Evolutionary conservation across 208 protist genomes (phyloP), one percentile per base, ranked within the genome.

Genomic region (Strigomonas culicis): DNA sequence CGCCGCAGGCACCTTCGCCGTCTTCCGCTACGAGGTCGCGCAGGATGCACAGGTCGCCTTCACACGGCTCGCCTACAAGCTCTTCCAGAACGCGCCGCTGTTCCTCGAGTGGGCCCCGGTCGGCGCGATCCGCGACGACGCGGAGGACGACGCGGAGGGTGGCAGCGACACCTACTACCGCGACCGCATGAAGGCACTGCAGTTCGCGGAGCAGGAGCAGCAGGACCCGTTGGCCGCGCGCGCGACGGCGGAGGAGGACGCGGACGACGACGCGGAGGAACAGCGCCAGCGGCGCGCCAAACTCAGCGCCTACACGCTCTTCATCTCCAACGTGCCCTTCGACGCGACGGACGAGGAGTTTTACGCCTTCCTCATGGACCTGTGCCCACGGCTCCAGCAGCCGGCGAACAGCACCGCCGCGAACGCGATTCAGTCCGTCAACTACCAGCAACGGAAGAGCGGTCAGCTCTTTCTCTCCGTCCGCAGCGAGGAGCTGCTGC

Each of bases 51-150:
- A 88, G 11, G 60, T 79, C 7, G 97, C 95, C 41, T 99, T 99
- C 77, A 82, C 85, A 25, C 77, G 78, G 2, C 84, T 99, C 2
- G 97, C 98, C 3, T 99, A 99, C 74, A 89, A 89, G 57, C 82
- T 96, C 43, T 98, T 98, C 70, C 76, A 96, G 51, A 76, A 82
- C 47, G 68, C 90, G 6, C 98, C 98, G 24, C 77, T 99, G 0
- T 99, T 97, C 69, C 77, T 99, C 0, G 98, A 99, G 77, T 99
- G 98, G 98, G 98, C 98, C 4, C 98, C 97, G 8, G 79, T 97
- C 8, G 93, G 85, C 13, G 49, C 90, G 2, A 87, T 97, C 21
- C 60, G 76, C 47, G 52, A 58, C 22, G 83, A 88, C n/a, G 77
- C 80, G 36, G 69, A 65, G 17, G 73, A 83, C 8, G 74, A 27